Conservation (phyloP, 345 rosid species). For the Corchorus olitorius region DNA sequence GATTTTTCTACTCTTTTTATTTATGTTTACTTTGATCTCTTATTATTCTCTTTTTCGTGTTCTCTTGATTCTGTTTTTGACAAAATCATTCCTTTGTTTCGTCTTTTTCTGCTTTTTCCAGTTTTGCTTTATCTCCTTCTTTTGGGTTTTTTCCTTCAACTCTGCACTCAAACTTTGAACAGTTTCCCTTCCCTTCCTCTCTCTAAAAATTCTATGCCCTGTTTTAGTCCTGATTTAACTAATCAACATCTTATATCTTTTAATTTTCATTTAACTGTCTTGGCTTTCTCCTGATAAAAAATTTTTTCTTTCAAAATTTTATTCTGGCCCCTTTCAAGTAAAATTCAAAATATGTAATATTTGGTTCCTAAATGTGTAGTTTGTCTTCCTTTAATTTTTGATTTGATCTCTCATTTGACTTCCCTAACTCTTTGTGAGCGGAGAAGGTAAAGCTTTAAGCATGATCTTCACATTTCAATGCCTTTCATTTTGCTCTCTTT, state of each 20-base stretch:
- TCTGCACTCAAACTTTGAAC: slow-evolving; percentile 38
- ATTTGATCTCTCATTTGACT: slow-evolving; percentile 18
- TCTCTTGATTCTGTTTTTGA: slow-evolving; percentile 39
- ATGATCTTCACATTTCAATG: slow-evolving; percentile 16
- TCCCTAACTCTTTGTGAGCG: slow-evolving; percentile 15
- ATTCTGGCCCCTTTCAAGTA: background rate
- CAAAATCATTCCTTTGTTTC: slow-evolving; percentile 44
- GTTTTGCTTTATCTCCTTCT: slow-evolving; percentile 36
- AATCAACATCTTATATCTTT: background rate
- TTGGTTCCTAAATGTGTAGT: slow-evolving; percentile 4
- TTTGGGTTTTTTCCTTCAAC: slow-evolving; percentile 30
- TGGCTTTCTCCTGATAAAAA: slow-evolving; percentile 18
- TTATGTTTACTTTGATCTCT: slow-evolving; percentile 30
- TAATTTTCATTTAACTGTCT: slow-evolving; percentile 1
- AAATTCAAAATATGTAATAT: background rate
- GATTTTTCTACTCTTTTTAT: background rate
- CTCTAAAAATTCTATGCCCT: background rate
- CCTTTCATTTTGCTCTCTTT: background rate
- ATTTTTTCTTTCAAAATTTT: background rate
- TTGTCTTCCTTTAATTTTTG: slow-evolving; percentile 15
- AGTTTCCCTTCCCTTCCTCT: slow-evolving; percentile 11
- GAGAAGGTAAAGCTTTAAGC: slow-evolving; percentile 28
- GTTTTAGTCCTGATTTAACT: slow-evolving; percentile 12
- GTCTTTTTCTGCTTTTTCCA: slow-evolving; percentile 47
- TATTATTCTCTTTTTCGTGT: slow-evolving; percentile 17